Percentiles rank a stretch among this genome's conserved stretches.
These are phyloP conservation scores for Exophiala lecanii-corni DNA, from an alignment of 2,329 filamentous ascomycete species.

Conservation along the genomic window DNA sequence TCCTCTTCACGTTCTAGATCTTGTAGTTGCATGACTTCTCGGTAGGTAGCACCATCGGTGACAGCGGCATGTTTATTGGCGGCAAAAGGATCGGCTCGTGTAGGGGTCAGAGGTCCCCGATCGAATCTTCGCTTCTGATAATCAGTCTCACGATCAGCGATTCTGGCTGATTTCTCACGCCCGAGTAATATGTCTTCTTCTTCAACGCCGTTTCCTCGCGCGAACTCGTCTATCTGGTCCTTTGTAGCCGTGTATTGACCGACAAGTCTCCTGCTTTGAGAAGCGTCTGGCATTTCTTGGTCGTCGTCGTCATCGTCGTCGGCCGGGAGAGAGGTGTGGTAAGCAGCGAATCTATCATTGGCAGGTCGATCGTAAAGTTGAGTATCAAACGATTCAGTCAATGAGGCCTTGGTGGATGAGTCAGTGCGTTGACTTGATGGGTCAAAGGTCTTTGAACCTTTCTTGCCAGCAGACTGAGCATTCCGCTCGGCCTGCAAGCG, in stretches of 20 bases:
- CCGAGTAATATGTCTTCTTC: constrained; percentile 86
- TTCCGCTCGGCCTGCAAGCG: constrained; percentile 92
- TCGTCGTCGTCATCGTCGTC: constrained; percentile 76
- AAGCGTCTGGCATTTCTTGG: constrained; percentile 69
- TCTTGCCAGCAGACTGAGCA: constrained; percentile 69
- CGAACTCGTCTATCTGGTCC: constrained; percentile 90
- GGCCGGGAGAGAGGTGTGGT: constrained; percentile 81
- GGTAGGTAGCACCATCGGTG: constrained; percentile 67
- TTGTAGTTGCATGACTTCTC: constrained; percentile 82
- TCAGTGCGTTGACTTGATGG: constrained; percentile 74
- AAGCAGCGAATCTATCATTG: constrained; percentile 78
- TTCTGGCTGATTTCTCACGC: constrained; percentile 83
- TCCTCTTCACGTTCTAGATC: constrained; percentile 93
- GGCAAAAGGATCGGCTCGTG: constrained; percentile 79
- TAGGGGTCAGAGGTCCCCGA: constrained; percentile 72
- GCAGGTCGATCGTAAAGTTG: constrained; percentile 72
- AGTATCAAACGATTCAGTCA: constrained; percentile 81
- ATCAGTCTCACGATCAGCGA: constrained; percentile 88
- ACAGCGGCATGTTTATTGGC: constrained; percentile 65
- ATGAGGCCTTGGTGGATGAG: constrained; percentile 80
- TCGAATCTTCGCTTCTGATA: constrained; percentile 96
- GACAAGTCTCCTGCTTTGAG: constrained; percentile 68
- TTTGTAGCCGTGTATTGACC: constrained; percentile 94
- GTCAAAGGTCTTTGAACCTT: constrained; percentile 76
- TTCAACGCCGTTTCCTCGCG: constrained; percentile 76